Evolutionary conservation across 169 alveolate species (phyloP).

Genomic region (Plasmodium cynomolgi): DNA sequence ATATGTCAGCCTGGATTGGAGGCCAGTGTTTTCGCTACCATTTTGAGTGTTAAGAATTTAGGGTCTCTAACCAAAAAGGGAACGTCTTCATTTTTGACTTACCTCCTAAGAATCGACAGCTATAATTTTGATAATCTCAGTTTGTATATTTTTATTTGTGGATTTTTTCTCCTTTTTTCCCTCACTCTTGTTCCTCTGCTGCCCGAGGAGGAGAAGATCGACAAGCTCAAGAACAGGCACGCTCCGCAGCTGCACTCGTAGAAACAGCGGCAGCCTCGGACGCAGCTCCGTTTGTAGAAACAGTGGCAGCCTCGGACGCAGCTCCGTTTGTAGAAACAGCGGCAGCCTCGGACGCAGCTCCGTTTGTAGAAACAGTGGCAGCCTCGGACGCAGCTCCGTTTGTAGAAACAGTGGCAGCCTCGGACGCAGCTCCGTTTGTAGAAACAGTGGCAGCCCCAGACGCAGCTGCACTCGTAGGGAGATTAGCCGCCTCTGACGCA

Average conservation of each 20-base stretch:
- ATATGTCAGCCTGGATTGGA: slow-evolving; percentile 97
- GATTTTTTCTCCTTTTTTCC: slow-evolving; percentile 74
- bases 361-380: no score
- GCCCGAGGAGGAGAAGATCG: slow-evolving; percentile 47
- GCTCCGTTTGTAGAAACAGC: no score
- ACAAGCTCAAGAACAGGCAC: slow-evolving; percentile 6
- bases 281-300: no score
- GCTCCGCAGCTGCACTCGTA: neutral
- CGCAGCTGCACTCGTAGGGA: no score
- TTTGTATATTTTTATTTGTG: slow-evolving; percentile 90
- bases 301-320: no score
- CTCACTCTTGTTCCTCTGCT: slow-evolving; percentile 33
- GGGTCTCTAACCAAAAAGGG: slow-evolving; percentile 93
- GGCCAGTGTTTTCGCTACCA: slow-evolving; percentile 96
- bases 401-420: no score
- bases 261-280: no score
- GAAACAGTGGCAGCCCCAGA: no score
- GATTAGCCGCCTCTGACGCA: no score
- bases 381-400: no score
- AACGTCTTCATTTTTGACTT: slow-evolving; percentile 93
- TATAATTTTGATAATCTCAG: slow-evolving; percentile 91
- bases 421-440: no score
- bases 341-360: no score
- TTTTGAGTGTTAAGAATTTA: slow-evolving; percentile 93
- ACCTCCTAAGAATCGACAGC: slow-evolving; percentile 90